phyloP scores from a whole-genome alignment of 164 flowering plant genomes.

The Euptelea pleiosperma region DNA sequence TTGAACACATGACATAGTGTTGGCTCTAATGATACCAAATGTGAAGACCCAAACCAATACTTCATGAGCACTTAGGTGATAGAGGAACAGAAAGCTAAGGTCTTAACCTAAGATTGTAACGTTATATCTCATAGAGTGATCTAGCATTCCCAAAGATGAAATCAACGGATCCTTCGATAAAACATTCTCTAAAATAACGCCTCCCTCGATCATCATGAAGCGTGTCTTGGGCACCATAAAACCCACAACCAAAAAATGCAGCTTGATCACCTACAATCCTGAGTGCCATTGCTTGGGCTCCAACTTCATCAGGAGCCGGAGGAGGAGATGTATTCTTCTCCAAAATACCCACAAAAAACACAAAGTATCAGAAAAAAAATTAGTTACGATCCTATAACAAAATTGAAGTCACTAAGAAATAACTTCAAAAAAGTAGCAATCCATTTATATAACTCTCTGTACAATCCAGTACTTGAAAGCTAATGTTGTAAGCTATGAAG shows the following conservation, averaged over 20 bases:
- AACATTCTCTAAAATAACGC: conserved; percentile 68
- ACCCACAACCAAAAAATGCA: conserved; percentile 82
- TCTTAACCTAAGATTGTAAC: too few relatives aligned
- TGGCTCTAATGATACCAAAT: too few relatives aligned
- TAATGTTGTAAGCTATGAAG: conserved; percentile 70
- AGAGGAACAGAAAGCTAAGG: too few relatives aligned
- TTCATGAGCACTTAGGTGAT: too few relatives aligned
- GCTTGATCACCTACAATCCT: conserved; percentile 65
- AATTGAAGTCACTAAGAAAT: too few relatives aligned
- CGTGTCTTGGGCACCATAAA: conserved; percentile 87
- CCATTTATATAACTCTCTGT: too few relatives aligned
- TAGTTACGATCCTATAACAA: neutral
- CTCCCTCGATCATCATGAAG: conserved; percentile 63
- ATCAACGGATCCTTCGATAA: conserved; percentile 80
- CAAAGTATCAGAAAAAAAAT: neutral
- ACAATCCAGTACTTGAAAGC: conserved; percentile 57
- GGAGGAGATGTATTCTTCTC: conserved; percentile 69
- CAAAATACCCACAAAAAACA: neutral
- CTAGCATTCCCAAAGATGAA: conserved; percentile 73
- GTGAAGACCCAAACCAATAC: too few relatives aligned
- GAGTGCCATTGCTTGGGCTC: conserved; percentile 75
- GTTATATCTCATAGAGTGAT: conserved; percentile 67
- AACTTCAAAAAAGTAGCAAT: neutral
- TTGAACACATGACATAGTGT: too few relatives aligned
- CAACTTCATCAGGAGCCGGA: conserved; percentile 56